Evolutionary conservation across 2,329 filamentous ascomycete genomes (phyloP).

Genomic region (Fusarium buxicola): DNA sequence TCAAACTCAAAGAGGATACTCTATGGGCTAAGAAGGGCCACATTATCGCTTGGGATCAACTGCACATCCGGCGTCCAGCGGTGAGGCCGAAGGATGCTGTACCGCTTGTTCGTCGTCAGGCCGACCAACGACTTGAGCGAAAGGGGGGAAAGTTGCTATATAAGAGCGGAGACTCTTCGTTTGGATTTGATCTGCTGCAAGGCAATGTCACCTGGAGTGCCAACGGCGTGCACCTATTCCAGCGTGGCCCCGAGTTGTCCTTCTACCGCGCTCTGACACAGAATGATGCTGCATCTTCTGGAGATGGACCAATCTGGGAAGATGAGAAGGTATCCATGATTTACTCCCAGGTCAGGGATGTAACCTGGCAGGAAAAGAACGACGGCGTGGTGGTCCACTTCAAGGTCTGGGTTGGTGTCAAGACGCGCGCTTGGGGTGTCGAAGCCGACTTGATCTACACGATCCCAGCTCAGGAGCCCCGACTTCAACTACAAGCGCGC

Average conservation of each 20-base stretch:
- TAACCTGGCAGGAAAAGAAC: neutral
- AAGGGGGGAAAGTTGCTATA: neutral
- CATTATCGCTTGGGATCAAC: conserved; percentile 24
- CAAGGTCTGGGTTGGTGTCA: conserved; percentile 23
- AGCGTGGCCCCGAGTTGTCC: conserved; percentile 5
- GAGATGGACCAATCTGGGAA: conserved; percentile 17
- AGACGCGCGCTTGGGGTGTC: conserved; percentile 16
- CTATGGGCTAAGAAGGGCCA: conserved; percentile 7
- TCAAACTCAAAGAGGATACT: neutral
- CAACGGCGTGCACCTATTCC: neutral
- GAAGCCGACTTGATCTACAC: conserved; percentile 22
- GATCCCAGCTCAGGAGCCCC: neutral
- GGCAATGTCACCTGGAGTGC: conserved; percentile 16
- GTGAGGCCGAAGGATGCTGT: accelerated
- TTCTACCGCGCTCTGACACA: conserved; percentile 23
- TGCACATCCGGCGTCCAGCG: neutral
- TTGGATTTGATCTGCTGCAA: neutral
- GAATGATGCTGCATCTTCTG: conserved; percentile 5
- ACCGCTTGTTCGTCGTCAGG: neutral
- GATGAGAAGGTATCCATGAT: conserved; percentile 7
- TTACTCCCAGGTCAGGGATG: conserved; percentile 9
- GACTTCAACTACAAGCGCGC: neutral
- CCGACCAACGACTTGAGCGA: neutral
- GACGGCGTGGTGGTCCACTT: neutral
- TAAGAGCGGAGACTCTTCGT: neutral